phyloP scores from a whole-genome alignment of 352 stramenopile species.

The Peronospora tabacina region DNA sequence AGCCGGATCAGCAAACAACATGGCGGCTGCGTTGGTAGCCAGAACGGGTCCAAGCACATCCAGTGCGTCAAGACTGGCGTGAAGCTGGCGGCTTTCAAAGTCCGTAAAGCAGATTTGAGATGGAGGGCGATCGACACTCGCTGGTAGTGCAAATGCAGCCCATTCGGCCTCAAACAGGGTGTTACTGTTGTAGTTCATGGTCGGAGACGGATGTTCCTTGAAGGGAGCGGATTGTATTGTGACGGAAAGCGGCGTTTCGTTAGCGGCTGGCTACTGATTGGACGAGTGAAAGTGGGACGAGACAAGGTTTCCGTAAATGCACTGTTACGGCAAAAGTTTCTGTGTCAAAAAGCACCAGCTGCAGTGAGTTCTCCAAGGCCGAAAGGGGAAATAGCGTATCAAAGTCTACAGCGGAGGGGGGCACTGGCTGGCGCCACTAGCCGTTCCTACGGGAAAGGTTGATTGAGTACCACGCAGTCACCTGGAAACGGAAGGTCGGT shows the following conservation, averaged over 20 bases:
- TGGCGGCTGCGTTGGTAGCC: constrained; percentile 2
- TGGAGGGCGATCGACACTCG: constrained; percentile 14
- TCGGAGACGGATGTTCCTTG: constrained; percentile 6
- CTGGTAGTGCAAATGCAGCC: constrained; percentile 17
- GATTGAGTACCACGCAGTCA: background rate
- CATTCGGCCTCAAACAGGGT: constrained; percentile 18
- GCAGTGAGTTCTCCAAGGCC: background rate
- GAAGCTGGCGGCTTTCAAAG: constrained; percentile 7
- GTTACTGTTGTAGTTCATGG: constrained; percentile 19
- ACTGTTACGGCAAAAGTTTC: background rate
- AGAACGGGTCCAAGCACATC: constrained; percentile 13
- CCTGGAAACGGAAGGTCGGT: constrained; percentile 4
- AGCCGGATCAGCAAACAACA: constrained; percentile 10
- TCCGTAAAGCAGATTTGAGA: constrained; percentile 6
- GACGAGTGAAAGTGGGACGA: background rate
- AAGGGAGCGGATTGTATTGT: constrained; percentile 21
- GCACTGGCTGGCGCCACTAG: background rate
- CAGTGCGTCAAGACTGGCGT: constrained; percentile 18
- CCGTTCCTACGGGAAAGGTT: constrained; percentile 1
- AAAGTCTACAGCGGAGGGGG: background rate
- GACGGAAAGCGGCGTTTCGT: constrained; percentile 14
- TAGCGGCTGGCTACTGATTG: constrained; percentile 1
- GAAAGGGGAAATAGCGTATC: too few species aligned
- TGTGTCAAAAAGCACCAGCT: background rate
- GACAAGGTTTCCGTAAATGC: background rate